Evolutionary conservation across 192 early-diverging fungal species (phyloP).

Genomic region (Lunasporangiospora selenospora): DNA sequence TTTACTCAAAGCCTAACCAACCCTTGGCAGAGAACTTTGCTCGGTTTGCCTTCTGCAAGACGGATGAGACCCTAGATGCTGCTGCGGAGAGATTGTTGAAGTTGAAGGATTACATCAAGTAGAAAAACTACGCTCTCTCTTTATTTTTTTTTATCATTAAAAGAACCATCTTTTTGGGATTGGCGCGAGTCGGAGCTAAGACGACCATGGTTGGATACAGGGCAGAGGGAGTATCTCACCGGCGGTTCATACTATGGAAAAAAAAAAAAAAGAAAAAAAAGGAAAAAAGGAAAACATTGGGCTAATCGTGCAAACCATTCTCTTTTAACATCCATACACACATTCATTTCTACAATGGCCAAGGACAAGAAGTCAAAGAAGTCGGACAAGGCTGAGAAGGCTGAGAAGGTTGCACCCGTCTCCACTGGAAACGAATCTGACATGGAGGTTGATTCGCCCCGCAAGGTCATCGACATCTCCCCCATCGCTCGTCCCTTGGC

Average conservation of each 20-base stretch:
- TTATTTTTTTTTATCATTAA: no score
- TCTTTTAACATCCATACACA: no score
- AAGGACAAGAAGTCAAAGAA: constrained; percentile 22
- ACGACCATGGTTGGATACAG: not conserved
- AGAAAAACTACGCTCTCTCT: no score
- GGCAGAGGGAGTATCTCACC: constrained; percentile 5
- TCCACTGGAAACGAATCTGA: constrained; percentile 52
- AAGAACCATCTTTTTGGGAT: no score
- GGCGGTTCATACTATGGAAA: not conserved
- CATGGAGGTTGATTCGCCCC: constrained; percentile 53
- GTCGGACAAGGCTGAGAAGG: constrained; percentile 41
- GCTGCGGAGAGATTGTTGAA: constrained; percentile 72
- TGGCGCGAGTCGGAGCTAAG: no score
- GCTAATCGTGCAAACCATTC: no score
- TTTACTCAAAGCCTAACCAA: constrained; percentile 77
- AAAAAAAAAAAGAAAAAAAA: constrained; percentile 4
- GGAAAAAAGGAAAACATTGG: no score
- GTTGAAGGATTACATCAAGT: constrained; percentile 61
- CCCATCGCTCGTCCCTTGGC: constrained; percentile 86
- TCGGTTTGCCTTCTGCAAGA: constrained; percentile 95
- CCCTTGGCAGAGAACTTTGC: constrained; percentile 74
- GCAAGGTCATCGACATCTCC: constrained; percentile 60
- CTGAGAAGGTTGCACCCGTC: constrained; percentile 31
- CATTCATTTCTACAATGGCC: no score
- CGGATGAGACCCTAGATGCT: constrained; percentile 77